phyloP scores from a whole-genome alignment of 116 monocot genomes.

The Dioscorea cayenensis region DNA sequence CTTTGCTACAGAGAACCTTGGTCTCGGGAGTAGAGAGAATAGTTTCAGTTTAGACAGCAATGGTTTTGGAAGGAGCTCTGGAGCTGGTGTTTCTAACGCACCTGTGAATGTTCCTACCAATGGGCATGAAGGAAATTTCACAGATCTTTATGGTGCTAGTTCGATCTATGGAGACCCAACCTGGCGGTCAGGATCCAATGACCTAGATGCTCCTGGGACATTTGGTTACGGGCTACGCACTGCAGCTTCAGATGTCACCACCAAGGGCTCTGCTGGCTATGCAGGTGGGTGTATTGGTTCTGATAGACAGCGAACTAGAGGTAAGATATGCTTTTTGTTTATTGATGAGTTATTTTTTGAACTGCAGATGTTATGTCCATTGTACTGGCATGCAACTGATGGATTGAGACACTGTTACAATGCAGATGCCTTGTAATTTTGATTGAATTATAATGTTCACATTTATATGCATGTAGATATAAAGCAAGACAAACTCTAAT shows the following conservation, averaged over 20 bases:
- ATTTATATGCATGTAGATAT: not conserved
- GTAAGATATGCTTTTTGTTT: constrained; percentile 17
- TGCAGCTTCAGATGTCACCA: constrained; percentile 33
- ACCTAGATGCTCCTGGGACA: constrained; percentile 51
- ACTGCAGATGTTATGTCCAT: not conserved
- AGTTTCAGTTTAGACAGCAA: constrained; percentile 35
- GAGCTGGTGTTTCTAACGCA: constrained; percentile 27
- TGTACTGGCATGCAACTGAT: not conserved
- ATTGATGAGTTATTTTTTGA: not conserved
- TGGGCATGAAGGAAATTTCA: constrained; percentile 41
- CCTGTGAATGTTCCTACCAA: constrained; percentile 25
- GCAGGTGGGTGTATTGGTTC: constrained; percentile 42
- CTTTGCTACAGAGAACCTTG: constrained; percentile 22
- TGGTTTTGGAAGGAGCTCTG: constrained; percentile 44
- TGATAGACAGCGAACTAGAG: constrained; percentile 57
- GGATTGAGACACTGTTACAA: not conserved
- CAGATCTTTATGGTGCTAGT: constrained; percentile 29
- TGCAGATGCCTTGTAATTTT: not conserved
- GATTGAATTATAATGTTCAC: not conserved
- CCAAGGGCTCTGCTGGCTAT: constrained; percentile 37
- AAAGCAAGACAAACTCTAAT: too few relatives aligned
- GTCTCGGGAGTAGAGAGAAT: constrained; percentile 47
- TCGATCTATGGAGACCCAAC: constrained; percentile 50
- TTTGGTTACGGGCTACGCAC: constrained; percentile 64
- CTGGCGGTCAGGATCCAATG: constrained; percentile 52